Evolutionary conservation across 192 early-diverging fungal species (phyloP), one percentile per base, ranked within the genome.

Genomic region (Linnemannia exigua): DNA sequence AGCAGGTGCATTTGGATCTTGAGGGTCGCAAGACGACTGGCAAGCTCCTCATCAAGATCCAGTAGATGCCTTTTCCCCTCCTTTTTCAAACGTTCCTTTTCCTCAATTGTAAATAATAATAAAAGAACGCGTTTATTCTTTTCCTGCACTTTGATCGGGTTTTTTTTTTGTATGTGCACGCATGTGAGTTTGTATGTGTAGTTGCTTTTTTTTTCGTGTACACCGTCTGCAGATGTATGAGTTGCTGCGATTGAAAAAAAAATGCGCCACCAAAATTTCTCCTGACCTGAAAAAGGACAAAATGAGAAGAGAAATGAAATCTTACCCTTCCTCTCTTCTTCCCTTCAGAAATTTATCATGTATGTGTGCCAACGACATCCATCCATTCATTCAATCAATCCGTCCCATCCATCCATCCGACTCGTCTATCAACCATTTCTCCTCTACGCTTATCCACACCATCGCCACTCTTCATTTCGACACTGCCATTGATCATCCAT

Each of bases 1-100:
- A 88, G 1, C 84, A 92, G 35, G 96, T 97, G 0, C 97, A 98
- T 67, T 75, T 77, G 5, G 97, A 97, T 83, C 79, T 98, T 51
- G 92, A 96, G 79, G 81, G 89, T 44, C 86, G 95, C 76, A 93
- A 89, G 74, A 94, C 94, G 11, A 89, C 88, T 33, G 95, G 94
- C 79, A 96, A 95, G 77, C 87, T 95, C 28, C 73, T 95, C 36
- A 67, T 95, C 58, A 86, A 90, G 79, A 36, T 90, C 19, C 91
- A 88, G 20, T 70, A n/a, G n/a, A 22, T 63, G n/a, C 25, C 14
- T 33, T 63, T 44, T 31, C 28, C n/a, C 11, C 28, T 63, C 58
- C 14, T 15, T 63, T 31, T 11, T 31, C 14, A 0, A n/a, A n/a
- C n/a, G n/a, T n/a, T n/a, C n/a, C n/a, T n/a, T n/a, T n/a, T n/a